Base-by-base conservation (phyloP, 148 eudicot species). In the Silene uniflora region DNA sequence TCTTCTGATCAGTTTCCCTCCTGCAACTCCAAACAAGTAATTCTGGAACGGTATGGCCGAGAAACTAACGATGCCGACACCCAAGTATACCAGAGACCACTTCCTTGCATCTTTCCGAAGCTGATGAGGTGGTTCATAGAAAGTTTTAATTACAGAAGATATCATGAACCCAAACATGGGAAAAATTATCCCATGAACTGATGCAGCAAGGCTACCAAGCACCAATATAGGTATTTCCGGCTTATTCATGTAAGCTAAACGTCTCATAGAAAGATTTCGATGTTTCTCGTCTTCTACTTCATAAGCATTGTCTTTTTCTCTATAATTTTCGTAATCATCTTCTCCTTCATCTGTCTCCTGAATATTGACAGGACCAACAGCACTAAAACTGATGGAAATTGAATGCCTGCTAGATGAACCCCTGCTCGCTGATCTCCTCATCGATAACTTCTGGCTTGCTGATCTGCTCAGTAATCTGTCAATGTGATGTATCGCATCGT, bases 21-120 rank as follows among this genome's bases (percentile, higher is more conserved):
- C 97, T 10, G 98, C 97, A 67, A 93, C 56, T 64, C 89, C 97
- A 44, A 91, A 93, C 73, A 88, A 82, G 80, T 77, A 87, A 64
- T 84, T 85, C 85, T 93, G 97, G 27, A 88, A 62, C 17, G 98
- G 97, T 35, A 87, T 39, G 49, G 76, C 87, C 29, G 83, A 7
- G 7, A 91, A 66, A 80, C 80, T 71, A 25, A 79, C 64, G 17
- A 65, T 0, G 8, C 85, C 97, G 21, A 91, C 54, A 24, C 65
- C 70, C 24, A 89, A 54, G 67, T 75, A 88, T 78, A 89, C 85
- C 6, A 87, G 78, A 35, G 88, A 86, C 97, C 98, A 93, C 77
- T 79, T 82, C 70, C 29, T 68, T 2, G 98, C 86, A 63, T 90
- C 93, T 29, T 83, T 84, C 13, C 67, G 78, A n/a, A 91, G 85